These are phyloP conservation scores for Pisolithus albus DNA, from an alignment of 768 basidiomycete species.

Conservation along the genomic window DNA sequence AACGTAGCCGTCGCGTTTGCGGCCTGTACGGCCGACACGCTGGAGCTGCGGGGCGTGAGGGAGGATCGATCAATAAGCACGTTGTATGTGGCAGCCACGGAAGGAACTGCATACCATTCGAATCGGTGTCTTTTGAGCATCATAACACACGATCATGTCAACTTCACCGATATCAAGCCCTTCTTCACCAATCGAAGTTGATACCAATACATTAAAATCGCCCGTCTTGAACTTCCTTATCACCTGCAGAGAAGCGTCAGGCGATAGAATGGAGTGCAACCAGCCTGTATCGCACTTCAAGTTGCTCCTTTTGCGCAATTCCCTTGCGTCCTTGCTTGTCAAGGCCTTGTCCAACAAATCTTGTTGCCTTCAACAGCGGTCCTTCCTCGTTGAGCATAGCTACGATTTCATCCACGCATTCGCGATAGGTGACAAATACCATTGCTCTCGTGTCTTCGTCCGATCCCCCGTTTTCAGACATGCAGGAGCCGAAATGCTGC, in stretches of 20 bases:
- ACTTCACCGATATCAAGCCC: constrained; percentile 98
- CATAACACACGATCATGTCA: constrained; percentile 93
- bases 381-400: constrained; percentile 66
- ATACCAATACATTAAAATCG: constrained; percentile 86
- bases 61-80: constrained; percentile 2
- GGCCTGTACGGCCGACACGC: constrained; percentile 91
- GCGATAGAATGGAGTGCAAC: neutral
- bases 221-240: constrained; percentile 84
- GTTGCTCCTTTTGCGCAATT: constrained; percentile 84
- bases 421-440: constrained; percentile 90
- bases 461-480: constrained; percentile 34
- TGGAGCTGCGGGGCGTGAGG: constrained; percentile 58
- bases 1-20: constrained; percentile 84
- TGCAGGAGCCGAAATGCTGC: constrained; percentile 56
- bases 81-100: neutral
- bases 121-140: constrained; percentile 92
- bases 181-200: constrained; percentile 96
- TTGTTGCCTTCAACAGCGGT: constrained; percentile 73
- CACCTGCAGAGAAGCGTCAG: constrained; percentile 42
- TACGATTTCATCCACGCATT: constrained; percentile 89
- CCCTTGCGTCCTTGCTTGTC: constrained; percentile 86
- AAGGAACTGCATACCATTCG: constrained; percentile 65
- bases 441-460: constrained; percentile 62
- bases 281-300: constrained; percentile 50
- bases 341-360: constrained; percentile 86